phyloP scores from a whole-genome alignment of 1,284 basidiomycete species.

The Ustilago xerochloae region DNA sequence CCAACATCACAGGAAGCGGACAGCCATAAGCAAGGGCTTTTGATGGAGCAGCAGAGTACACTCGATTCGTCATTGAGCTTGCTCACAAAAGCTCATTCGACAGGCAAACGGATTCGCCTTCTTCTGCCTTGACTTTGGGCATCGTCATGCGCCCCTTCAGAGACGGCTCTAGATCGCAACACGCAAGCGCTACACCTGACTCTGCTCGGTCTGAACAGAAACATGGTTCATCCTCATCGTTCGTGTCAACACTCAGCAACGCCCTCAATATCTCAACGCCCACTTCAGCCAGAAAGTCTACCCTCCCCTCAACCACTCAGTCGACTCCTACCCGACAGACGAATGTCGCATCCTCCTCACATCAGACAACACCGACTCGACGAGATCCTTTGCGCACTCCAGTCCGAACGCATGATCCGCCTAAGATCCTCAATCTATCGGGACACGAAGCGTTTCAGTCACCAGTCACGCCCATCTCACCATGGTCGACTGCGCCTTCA shows the following conservation, averaged over 20 bases:
- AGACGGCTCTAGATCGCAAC: background rate
- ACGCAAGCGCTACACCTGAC: background rate
- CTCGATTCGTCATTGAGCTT: background rate
- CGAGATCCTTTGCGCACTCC: conserved; percentile 1
- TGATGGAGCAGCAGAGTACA: too few relatives aligned
- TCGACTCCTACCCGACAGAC: background rate
- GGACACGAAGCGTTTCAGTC: conserved; percentile 22
- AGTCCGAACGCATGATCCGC: background rate
- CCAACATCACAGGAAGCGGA: too few relatives aligned
- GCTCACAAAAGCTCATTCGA: too few relatives aligned
- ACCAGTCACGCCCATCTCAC: conserved; percentile 13
- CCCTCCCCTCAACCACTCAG: background rate
- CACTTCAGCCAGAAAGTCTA: background rate
- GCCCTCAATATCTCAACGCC: conserved; percentile 35
- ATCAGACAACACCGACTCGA: background rate
- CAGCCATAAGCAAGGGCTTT: too few relatives aligned
- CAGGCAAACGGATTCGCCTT: too few relatives aligned
- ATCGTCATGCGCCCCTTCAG: conserved; percentile 19
- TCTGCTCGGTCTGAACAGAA: background rate
- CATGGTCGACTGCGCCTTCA: background rate
- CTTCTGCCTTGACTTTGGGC: background rate
- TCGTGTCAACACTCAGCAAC: conserved; percentile 30
- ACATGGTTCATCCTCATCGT: conserved; percentile 6
- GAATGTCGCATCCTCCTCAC: background rate
- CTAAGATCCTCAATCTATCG: conserved; percentile 8